Percentiles rank a stretch among this genome's conserved stretches.
Conservation (phyloP, 2,329 filamentous ascomycete species). For the Fusarium sp. region DNA sequence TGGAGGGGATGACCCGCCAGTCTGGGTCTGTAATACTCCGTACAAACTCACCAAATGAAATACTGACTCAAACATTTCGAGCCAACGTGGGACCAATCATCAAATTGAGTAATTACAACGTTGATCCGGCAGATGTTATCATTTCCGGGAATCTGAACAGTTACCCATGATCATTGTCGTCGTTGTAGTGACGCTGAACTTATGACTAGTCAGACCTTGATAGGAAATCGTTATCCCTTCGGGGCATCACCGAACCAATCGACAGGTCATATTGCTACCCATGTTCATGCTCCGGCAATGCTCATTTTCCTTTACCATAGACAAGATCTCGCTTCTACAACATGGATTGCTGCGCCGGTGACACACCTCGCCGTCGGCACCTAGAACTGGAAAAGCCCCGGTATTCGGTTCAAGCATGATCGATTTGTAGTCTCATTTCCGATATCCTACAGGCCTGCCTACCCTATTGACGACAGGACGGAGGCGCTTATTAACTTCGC, state of each 20-base stretch:
- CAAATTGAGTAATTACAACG: neutral
- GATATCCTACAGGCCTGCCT: neutral
- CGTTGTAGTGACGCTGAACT: neutral
- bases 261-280: slow-evolving; percentile 1
- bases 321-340: slow-evolving; percentile 2
- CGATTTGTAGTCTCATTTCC: neutral
- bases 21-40: slow-evolving; percentile 5
- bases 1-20: slow-evolving; percentile 9
- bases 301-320: neutral
- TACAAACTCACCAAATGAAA: neutral
- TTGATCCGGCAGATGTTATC: slow-evolving; percentile 2
- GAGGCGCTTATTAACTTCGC: neutral
- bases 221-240: neutral
- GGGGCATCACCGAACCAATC: slow-evolving; percentile 6
- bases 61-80: neutral
- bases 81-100: neutral
- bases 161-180: neutral
- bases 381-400: neutral
- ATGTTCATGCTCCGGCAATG: neutral
- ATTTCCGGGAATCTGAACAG: slow-evolving; percentile 20
- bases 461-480: neutral
- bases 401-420: neutral
- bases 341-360: neutral
- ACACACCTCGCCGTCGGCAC: neutral
- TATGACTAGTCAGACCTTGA: neutral